Conservation (phyloP, 441 rosid genomes). For the Eruca vesicaria region DNA sequence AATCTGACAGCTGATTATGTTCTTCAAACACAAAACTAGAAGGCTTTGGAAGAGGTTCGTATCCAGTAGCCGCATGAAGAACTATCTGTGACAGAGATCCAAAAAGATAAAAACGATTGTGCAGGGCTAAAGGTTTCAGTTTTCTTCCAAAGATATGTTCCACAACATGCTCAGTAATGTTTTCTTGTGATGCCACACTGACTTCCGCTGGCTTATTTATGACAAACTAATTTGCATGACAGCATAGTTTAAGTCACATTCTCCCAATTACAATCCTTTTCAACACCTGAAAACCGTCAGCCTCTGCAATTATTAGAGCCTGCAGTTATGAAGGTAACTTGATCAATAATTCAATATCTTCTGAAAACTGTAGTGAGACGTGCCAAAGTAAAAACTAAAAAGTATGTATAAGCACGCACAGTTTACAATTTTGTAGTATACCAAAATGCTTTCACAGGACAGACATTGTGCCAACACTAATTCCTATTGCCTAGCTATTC, state of each 20-base stretch:
- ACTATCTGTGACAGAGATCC: slow-evolving; percentile 96
- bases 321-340: slow-evolving; percentile 26
- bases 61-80: slow-evolving; percentile 97
- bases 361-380: slow-evolving; percentile 3
- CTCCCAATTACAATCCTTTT: slow-evolving; percentile 68
- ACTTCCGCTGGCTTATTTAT: slow-evolving; percentile 43
- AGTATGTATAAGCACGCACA: not conserved
- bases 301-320: slow-evolving; percentile 56
- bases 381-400: not conserved
- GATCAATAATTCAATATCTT: slow-evolving; percentile 1
- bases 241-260: slow-evolving; percentile 71
- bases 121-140: slow-evolving; percentile 42
- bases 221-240: slow-evolving; percentile 40
- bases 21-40: slow-evolving; percentile 55
- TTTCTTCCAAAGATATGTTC: slow-evolving; percentile 60
- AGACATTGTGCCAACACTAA: not conserved
- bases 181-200: slow-evolving; percentile 39
- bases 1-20: slow-evolving; percentile 39
- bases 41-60: slow-evolving; percentile 97
- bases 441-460: not conserved
- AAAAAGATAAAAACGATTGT: slow-evolving; percentile 86
- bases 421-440: not conserved
- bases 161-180: slow-evolving; percentile 41
- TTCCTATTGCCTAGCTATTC: slow-evolving; percentile 43
- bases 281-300: slow-evolving; percentile 50